Evolutionary conservation across 2,329 filamentous ascomycete genomes (phyloP), one percentile per base, ranked within the genome.

Genomic region (Pestalotiopsis sp.): DNA sequence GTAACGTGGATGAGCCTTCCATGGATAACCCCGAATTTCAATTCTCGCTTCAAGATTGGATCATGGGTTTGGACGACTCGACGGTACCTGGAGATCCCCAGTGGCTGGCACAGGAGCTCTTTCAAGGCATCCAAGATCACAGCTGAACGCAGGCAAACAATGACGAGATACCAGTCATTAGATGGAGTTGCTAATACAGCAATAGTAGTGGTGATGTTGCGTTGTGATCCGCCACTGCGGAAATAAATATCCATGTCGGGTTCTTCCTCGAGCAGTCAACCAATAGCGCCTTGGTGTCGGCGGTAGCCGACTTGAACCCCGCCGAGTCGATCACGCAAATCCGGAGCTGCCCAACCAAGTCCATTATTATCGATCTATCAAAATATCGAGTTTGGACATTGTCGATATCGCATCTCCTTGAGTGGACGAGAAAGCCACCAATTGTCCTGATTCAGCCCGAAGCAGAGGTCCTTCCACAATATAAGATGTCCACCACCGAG

Each of bases 51-150:
- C 72, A 74, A 58, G 70, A 74, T 27, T 75, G 70, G 73, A 71
- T 71, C 13, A 69, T 66, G 59, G 70, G 58, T 3, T 27, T 74
- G 31, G 73, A 74, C 17, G 69, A 72, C 23, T 66, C 72, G 55
- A 64, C 59, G 4, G 68, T 69, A 9, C 70, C 71, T 1, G 68
- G 69, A 31, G 71, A 73, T 27, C 71, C 73, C 2, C 68, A 71
- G 62, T 74, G 73, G 73, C 20, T 74, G 23, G 73, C 69, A 2
- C 71, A 74, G 13, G 72, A 75, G 38, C 62, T 75, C 1, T 59
- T 73, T 1, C 71, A 74, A 52, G 73, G 70, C 1, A 64, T 73
- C 4, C 58, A 63, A 4, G 66, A 69, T 20, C 57, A 38, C 20
- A 60, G 6, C 25, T 60, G 57, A 60, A 60, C 6, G n/a, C 57